phyloP scores from a whole-genome alignment of 306 rosid species.

The Crataegus laevigata region DNA sequence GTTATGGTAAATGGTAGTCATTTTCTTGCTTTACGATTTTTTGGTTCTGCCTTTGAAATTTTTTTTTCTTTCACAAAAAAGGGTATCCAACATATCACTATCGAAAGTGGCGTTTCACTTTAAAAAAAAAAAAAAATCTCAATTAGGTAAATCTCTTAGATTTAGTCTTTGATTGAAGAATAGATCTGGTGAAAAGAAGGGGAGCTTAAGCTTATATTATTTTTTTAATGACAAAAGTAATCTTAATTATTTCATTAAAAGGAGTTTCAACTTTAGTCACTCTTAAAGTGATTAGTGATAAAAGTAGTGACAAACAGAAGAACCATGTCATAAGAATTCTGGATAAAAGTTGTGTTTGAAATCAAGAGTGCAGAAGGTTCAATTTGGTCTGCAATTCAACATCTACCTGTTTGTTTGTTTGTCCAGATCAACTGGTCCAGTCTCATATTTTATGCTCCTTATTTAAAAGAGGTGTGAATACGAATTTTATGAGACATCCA shows the following conservation, averaged over 20 bases:
- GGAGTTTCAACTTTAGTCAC: too few relatives aligned
- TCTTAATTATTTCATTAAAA: too few relatives aligned
- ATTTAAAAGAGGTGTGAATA: neutral
- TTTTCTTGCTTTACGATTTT: neutral
- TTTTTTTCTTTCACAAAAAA: neutral
- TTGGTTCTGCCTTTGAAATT: neutral
- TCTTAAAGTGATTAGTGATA: too few relatives aligned
- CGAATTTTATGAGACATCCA: neutral
- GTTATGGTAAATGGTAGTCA: neutral
- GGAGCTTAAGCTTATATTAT: too few relatives aligned
- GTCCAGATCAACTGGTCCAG: neutral
- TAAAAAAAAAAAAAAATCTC: neutral
- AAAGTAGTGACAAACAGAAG: neutral
- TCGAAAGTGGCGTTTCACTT: neutral
- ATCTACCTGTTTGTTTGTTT: too few relatives aligned
- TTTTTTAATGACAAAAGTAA: too few relatives aligned
- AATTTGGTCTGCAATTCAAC: neutral
- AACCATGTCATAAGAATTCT: neutral
- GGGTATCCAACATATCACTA: neutral
- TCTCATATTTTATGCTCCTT: neutral
- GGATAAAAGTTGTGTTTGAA: neutral
- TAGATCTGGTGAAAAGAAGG: too few relatives aligned
- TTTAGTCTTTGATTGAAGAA: too few relatives aligned
- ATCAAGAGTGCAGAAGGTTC: neutral
- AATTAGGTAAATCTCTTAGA: neutral